Conservation (phyloP, 2,329 filamentous ascomycete genomes). For the Trichoderma asperellum region DNA sequence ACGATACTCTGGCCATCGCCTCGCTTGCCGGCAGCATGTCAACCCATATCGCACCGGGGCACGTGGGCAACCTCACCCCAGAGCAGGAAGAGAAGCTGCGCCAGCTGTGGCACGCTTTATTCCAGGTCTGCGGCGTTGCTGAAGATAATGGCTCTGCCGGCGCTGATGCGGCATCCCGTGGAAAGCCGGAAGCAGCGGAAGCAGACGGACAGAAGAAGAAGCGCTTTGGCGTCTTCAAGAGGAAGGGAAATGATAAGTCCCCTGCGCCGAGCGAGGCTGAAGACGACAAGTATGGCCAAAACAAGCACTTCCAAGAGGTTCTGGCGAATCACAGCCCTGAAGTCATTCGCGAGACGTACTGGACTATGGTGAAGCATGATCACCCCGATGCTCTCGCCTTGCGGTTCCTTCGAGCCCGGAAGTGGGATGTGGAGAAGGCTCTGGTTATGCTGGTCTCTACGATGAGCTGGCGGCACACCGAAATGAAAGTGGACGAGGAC, state of each 20-base stretch:
- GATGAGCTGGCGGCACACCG: conserved; percentile 83
- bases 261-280: conserved; percentile 41
- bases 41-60: conserved; percentile 61
- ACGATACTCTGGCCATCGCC: neutral
- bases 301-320: conserved; percentile 82
- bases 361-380: conserved; percentile 94
- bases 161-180: conserved; percentile 31
- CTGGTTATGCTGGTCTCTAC: conserved; percentile 93
- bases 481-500: conserved; percentile 87
- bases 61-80: conserved; percentile 82
- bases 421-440: conserved; percentile 94
- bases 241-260: conserved; percentile 56
- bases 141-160: conserved; percentile 34
- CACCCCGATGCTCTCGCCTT: conserved; percentile 84
- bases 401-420: conserved; percentile 83
- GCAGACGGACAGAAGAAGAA: conserved; percentile 70
- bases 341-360: conserved; percentile 78
- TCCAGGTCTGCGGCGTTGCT: conserved; percentile 73
- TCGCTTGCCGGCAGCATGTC: conserved; percentile 14
- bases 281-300: conserved; percentile 93
- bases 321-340: conserved; percentile 77
- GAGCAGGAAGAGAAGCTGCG: conserved; percentile 88
- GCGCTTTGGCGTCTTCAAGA: conserved; percentile 70
- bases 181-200: conserved; percentile 21
- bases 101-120: conserved; percentile 78